A percentile compares a stretch with the other conserved stretches of the same genome.
Conservation (phyloP, 129 eudicot species). For the Chrysanthemum makinoi region DNA sequence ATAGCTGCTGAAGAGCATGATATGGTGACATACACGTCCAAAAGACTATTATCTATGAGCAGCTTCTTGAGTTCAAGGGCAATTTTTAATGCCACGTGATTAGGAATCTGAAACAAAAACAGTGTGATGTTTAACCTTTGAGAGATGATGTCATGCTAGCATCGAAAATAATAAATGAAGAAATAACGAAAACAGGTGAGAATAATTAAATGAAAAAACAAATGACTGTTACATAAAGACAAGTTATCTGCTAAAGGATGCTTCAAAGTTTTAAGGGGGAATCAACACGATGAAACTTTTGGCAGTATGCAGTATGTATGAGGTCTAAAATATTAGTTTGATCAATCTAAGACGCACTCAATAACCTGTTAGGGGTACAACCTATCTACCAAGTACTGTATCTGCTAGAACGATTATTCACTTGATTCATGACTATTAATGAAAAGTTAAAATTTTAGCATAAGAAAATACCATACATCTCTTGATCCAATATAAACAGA, state of each 20-base stretch:
- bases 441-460: no score
- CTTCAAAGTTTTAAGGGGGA: background rate
- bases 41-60: conserved; percentile 91
- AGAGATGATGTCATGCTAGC: conserved; percentile 6
- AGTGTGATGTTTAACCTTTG: conserved; percentile 2
- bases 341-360: no score
- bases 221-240: background rate
- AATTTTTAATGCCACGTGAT: conserved; percentile 94
- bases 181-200: conserved; percentile 4
- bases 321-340: background rate
- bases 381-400: no score
- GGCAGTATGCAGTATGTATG: conserved; percentile 9
- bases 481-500: background rate
- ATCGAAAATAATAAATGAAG: conserved; percentile 1
- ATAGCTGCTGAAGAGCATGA: background rate
- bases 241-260: background rate
- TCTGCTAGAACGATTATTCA: no score
- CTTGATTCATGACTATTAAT: no score
- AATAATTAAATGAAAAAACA: background rate
- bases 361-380: no score
- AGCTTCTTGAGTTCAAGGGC: conserved; percentile 98
- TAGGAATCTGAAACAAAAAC: conserved; percentile 71
- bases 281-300: background rate
- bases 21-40: conserved; percentile 74
- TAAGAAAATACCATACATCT: no score